Conservation (phyloP, 345 rosid genomes). For the Salix exigua region DNA sequence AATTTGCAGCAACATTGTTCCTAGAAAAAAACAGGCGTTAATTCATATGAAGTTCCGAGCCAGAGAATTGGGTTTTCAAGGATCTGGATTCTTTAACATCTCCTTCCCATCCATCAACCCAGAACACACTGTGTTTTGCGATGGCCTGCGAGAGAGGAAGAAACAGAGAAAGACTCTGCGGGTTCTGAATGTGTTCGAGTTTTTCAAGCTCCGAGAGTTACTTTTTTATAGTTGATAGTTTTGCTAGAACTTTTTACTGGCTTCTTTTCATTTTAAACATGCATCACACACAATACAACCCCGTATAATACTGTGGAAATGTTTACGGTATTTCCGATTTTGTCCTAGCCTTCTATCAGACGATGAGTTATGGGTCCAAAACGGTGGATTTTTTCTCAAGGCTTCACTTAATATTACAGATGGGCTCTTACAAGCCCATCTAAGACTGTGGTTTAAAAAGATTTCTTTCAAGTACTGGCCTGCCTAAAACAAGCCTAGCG, state of each 20-base stretch:
- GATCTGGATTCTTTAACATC: background rate
- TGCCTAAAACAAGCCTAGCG: conserved; percentile 30
- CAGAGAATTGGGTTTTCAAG: background rate
- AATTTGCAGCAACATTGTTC: background rate
- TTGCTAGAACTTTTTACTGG: too few species aligned
- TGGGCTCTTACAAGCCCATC: background rate
- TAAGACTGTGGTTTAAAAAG: background rate
- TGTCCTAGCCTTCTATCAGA: too few species aligned
- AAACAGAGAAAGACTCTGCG: background rate
- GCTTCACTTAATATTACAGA: background rate
- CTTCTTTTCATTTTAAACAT: too few species aligned
- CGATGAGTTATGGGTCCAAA: too few species aligned
- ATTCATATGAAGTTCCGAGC: background rate
- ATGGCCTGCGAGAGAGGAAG: background rate
- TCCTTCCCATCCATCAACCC: background rate
- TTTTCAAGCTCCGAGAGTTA: background rate
- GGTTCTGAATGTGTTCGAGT: background rate
- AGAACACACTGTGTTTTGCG: background rate
- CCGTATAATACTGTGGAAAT: too few species aligned
- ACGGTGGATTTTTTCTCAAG: too few species aligned
- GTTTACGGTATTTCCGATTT: too few species aligned
- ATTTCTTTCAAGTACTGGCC: background rate
- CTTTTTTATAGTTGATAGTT: background rate
- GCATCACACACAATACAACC: too few species aligned
- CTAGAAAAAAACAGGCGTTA: too few species aligned